A percentile compares a stretch with the other conserved stretches of the same genome.
Evolutionary conservation across 768 basidiomycete species (phyloP).

Genomic region (Phylloporus rhodoxanthus): DNA sequence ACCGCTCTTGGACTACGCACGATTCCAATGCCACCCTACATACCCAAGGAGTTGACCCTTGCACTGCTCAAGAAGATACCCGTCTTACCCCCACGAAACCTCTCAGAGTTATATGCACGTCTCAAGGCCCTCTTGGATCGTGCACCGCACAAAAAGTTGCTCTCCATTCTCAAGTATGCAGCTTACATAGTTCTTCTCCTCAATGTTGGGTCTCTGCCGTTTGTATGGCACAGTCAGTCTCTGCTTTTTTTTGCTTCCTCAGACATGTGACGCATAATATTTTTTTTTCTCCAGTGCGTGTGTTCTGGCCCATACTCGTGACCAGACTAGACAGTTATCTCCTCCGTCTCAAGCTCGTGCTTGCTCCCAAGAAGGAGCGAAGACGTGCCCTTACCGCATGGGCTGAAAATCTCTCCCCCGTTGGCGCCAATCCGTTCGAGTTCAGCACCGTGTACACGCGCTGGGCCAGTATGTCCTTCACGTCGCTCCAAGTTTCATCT

Average conservation of each 20-base stretch:
- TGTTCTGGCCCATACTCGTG: constrained; percentile 44
- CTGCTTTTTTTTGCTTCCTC: background rate
- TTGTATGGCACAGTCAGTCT: constrained; percentile 64
- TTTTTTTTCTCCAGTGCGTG: constrained; percentile 36
- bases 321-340: constrained; percentile 31
- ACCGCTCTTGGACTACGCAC: background rate
- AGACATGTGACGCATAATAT: background rate
- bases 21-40: constrained; percentile 9
- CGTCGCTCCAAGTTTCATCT: background rate
- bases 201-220: constrained; percentile 56
- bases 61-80: constrained; percentile 14
- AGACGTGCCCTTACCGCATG: constrained; percentile 37
- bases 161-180: constrained; percentile 15
- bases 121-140: constrained; percentile 4
- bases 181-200: constrained; percentile 44
- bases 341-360: constrained; percentile 33
- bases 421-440: constrained; percentile 56
- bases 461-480: constrained; percentile 48
- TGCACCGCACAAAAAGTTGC: constrained; percentile 1
- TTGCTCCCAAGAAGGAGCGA: constrained; percentile 32
- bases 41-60: background rate
- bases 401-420: constrained; percentile 43
- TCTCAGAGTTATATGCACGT: constrained; percentile 1
- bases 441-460: constrained; percentile 35
- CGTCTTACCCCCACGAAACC: background rate